Percentiles rank a stretch among this genome's conserved stretches.
phyloP scores from a whole-genome alignment of 2,329 filamentous ascomycete genomes.

The Fusarium odoratissimum region DNA sequence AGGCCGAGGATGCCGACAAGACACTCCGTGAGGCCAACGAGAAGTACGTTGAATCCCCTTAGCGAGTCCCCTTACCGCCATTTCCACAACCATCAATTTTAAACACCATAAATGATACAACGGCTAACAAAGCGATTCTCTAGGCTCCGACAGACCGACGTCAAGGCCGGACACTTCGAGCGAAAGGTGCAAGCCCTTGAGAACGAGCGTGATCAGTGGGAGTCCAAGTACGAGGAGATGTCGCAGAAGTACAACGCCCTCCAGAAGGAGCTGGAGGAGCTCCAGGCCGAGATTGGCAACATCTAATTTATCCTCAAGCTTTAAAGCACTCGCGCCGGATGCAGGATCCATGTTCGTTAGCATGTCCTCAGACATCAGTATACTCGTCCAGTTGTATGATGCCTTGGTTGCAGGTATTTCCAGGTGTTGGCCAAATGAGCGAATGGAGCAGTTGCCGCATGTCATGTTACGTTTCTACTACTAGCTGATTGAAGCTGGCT shows the following conservation, averaged over 20 bases:
- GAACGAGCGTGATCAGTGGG: constrained; percentile 91
- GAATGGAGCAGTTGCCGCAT: constrained; percentile 47
- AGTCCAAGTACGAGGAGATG: constrained; percentile 98
- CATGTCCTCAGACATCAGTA: constrained; percentile 31
- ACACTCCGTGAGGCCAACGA: constrained; percentile 97
- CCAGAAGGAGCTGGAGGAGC: constrained; percentile 91
- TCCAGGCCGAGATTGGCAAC: constrained; percentile 92
- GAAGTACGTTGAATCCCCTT: constrained; percentile 75
- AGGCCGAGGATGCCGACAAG: constrained; percentile 96
- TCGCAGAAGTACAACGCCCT: constrained; percentile 84
- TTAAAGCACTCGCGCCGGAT: constrained; percentile 37
- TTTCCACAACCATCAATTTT: constrained; percentile 27
- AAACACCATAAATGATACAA: neutral
- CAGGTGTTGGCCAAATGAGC: constrained; percentile 45
- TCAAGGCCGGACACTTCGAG: constrained; percentile 99
- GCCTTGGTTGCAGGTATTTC: constrained; percentile 42
- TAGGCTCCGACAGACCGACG: constrained; percentile 98
- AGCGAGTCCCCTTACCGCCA: constrained; percentile 39
- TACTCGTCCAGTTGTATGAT: constrained; percentile 31
- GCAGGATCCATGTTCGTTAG: constrained; percentile 34
- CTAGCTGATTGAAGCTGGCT: constrained; percentile 46
- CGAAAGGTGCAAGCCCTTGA: constrained; percentile 99
- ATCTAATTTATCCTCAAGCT: constrained; percentile 69
- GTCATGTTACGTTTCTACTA: constrained; percentile 49
- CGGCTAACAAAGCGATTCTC: constrained; percentile 30